These are phyloP conservation scores for Kluyveromyces nonfermentans DNA, from an alignment of 805 yeast species.

Conservation along the genomic window DNA sequence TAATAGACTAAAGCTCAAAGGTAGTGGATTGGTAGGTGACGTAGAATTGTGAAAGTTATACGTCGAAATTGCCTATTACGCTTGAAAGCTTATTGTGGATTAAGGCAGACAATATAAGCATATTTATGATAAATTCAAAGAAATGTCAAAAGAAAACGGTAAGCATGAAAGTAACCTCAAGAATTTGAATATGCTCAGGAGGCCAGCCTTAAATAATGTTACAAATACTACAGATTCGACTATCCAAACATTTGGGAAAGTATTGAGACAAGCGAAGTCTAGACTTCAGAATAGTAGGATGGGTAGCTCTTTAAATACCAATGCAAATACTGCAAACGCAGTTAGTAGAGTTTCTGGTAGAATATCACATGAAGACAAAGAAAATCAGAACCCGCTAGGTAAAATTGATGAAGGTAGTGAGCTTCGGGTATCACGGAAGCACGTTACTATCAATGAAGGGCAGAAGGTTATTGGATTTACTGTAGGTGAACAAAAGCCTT, in stretches of 20 bases:
- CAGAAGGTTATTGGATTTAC: slow-evolving; percentile 1
- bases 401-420: slow-evolving; percentile 2
- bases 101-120: neutral
- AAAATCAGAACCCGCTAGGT: slow-evolving; percentile 1
- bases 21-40: neutral
- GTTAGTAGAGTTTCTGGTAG: neutral
- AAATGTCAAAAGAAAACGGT: slow-evolving; percentile 2
- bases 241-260: slow-evolving; percentile 9
- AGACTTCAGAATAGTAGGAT: slow-evolving; percentile 6
- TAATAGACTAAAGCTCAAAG: neutral
- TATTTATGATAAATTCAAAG: neutral
- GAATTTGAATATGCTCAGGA: slow-evolving; percentile 5
- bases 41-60: neutral
- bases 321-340: neutral
- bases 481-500: neutral
- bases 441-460: slow-evolving; percentile 1
- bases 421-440: neutral
- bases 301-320: neutral
- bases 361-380: neutral
- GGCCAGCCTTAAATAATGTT: slow-evolving; percentile 29
- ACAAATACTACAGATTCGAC: slow-evolving; percentile 23
- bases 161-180: slow-evolving; percentile 3
- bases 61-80: neutral
- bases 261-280: slow-evolving; percentile 8
- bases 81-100: too few species aligned